Base-by-base conservation (phyloP, 176 grass and related monocot species). In the Raddia distichophylla region DNA sequence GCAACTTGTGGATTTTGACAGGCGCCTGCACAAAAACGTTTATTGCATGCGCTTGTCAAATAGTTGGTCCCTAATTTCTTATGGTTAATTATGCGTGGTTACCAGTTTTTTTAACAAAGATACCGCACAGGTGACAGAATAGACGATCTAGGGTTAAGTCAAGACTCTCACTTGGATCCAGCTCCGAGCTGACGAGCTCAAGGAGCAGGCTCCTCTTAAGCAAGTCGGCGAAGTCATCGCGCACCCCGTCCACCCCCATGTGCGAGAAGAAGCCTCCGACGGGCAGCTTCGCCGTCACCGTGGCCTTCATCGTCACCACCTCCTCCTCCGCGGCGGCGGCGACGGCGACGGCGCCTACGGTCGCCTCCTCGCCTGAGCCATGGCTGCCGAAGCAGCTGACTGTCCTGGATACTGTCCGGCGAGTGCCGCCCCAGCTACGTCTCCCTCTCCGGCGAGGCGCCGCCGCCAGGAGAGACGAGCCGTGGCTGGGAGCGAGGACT, bases 141-240 rank as follows among this genome's bases (percentile, higher is more conserved):
- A 40, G 4, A 16, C 15, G 35, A 43, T 8, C 6, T 42, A 43
- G 18, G 9, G 46, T 27, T 27, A 27, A 27, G 27, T 27, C 9
- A 44, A 2, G 4, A 46, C 34, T 22, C 10, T 74, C 82, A 94
- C 91, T 35, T 82, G 88, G 82, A 82, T 94, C 53, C 43, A 94
- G 43, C 10, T 89, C 89, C 6, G 67, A 12, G 86, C 89, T 88
- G 51, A 89, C 20, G 43, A 91, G 86, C 60, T 92, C 74, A 8
- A 89, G 71, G 2, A 32, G 42, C 6, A 92, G 56, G 60, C 51
- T 64, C 18, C 18, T 63, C 4, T 54, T 34, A 2, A 71, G 18
- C 70, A 86, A 14, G 16, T 86, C 83, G 2, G 7, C 17, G 4
- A 89, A 34, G 76, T 78, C 71, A 60, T 91, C 85, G 17, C 75